These are phyloP conservation scores for Nigrospora osmanthi DNA, from an alignment of 2,329 filamentous ascomycete genomes.

Conservation along the genomic window DNA sequence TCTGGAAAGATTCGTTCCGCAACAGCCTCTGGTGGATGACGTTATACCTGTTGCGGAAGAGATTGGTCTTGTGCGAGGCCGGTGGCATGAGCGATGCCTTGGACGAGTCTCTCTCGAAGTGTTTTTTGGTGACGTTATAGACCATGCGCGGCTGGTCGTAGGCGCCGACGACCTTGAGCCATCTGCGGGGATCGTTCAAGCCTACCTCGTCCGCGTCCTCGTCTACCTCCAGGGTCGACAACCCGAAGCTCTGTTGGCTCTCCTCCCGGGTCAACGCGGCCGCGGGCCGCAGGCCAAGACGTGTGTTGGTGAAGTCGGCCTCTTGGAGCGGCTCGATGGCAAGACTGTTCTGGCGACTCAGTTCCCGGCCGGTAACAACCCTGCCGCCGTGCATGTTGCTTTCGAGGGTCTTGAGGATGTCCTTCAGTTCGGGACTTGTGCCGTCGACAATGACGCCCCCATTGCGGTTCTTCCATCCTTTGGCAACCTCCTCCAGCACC, in stretches of 20 bases:
- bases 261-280: conserved; percentile 45
- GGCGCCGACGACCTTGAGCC: conserved; percentile 76
- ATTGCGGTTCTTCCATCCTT: conserved; percentile 83
- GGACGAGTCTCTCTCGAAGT: conserved; percentile 69
- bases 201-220: conserved; percentile 53
- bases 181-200: conserved; percentile 64
- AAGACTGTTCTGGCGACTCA: conserved; percentile 58
- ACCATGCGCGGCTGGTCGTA: conserved; percentile 76
- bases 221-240: conserved; percentile 43
- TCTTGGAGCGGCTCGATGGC: conserved; percentile 49
- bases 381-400: conserved; percentile 84
- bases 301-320: conserved; percentile 43
- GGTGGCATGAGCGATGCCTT: conserved; percentile 67
- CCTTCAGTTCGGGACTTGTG: conserved; percentile 63
- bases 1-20: conserved; percentile 88
- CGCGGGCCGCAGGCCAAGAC: conserved; percentile 44
- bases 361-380: conserved; percentile 45
- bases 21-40: conserved; percentile 87
- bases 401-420: conserved; percentile 77
- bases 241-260: conserved; percentile 58
- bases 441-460: conserved; percentile 90
- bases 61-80: conserved; percentile 71
- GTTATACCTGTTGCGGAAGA: conserved; percentile 87
- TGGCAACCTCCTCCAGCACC: conserved; percentile 85
- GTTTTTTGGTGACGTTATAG: conserved; percentile 76